Percentiles rank a stretch among this genome's conserved stretches.
Evolutionary conservation across 306 rosid genomes (phyloP).

Genomic region (Ormosia emarginata): DNA sequence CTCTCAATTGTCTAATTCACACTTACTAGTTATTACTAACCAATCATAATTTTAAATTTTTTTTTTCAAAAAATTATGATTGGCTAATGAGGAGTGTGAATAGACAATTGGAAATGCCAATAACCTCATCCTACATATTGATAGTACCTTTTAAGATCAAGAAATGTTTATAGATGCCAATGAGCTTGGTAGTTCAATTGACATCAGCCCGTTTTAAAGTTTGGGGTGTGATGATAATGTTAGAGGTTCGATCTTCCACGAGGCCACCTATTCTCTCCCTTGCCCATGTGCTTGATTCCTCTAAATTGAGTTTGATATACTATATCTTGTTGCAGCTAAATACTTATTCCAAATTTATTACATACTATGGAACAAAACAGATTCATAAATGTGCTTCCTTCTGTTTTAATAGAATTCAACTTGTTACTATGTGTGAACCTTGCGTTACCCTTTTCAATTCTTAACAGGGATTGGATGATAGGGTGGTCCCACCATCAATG

Average conservation of each 20-base stretch:
- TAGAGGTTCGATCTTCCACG: neutral
- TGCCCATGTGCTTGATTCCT: neutral
- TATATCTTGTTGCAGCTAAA: neutral
- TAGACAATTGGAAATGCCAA: no score
- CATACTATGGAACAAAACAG: neutral
- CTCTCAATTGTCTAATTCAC: no score
- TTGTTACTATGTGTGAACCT: neutral
- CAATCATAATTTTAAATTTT: no score
- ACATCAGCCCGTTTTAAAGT: neutral
- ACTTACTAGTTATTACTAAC: no score
- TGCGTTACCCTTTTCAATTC: constrained; percentile 11
- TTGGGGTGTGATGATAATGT: neutral
- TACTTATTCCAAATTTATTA: neutral
- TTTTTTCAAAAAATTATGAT: no score
- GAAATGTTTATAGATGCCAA: neutral
- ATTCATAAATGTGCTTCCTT: neutral
- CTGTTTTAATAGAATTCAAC: neutral
- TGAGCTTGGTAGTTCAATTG: neutral
- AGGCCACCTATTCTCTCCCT: neutral
- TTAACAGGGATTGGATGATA: constrained; percentile 85
- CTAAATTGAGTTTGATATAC: neutral
- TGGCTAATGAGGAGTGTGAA: no score
- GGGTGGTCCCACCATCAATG: constrained; percentile 74
- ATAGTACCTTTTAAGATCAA: neutral
- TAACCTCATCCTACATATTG: no score